Conservation (phyloP, 2,329 filamentous ascomycete genomes). For the Bipolaris cookei region DNA sequence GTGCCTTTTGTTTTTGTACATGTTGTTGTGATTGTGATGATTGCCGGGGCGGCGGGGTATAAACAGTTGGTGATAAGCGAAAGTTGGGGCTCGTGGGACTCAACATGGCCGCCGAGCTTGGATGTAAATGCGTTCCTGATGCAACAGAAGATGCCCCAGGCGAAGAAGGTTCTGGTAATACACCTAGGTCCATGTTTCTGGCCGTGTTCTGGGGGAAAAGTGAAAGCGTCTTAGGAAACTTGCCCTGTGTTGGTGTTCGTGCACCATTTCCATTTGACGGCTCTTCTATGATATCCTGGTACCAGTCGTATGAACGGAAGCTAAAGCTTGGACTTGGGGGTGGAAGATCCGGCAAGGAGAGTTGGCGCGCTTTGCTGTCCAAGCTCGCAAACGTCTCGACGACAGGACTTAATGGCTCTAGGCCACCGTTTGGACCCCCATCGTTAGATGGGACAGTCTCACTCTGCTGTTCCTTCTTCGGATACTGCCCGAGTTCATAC, state of each 20-base stretch:
- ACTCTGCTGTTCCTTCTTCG: conserved; percentile 11
- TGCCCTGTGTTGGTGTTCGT: conserved; percentile 22
- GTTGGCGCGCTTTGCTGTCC: conserved; percentile 21
- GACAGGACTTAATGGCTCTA: conserved; percentile 7
- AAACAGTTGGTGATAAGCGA: conserved; percentile 30
- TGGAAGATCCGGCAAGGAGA: conserved; percentile 26
- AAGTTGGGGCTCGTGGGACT: conserved; percentile 29
- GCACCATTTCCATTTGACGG: conserved; percentile 10
- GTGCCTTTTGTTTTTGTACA: background rate
- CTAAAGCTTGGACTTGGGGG: conserved; percentile 35
- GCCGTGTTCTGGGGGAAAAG: conserved; percentile 13
- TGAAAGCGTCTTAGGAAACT: conserved; percentile 13
- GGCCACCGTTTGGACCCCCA: conserved; percentile 6
- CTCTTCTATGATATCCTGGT: conserved; percentile 36
- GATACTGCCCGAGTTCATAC: conserved; percentile 28
- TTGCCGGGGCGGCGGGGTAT: conserved; percentile 25
- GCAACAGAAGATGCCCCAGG: conserved; percentile 19
- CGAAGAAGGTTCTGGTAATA: conserved; percentile 23
- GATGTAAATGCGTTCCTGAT: conserved; percentile 22
- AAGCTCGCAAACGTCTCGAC: conserved; percentile 20
- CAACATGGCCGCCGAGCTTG: conserved; percentile 21
- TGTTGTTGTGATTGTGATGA: conserved; percentile 14
- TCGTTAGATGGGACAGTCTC: conserved; percentile 13
- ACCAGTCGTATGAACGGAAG: conserved; percentile 38
- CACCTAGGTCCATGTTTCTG: conserved; percentile 4